These are phyloP conservation scores for Fusarium cicatricum DNA, from an alignment of 2,329 filamentous ascomycete genomes.

Conservation along the genomic window DNA sequence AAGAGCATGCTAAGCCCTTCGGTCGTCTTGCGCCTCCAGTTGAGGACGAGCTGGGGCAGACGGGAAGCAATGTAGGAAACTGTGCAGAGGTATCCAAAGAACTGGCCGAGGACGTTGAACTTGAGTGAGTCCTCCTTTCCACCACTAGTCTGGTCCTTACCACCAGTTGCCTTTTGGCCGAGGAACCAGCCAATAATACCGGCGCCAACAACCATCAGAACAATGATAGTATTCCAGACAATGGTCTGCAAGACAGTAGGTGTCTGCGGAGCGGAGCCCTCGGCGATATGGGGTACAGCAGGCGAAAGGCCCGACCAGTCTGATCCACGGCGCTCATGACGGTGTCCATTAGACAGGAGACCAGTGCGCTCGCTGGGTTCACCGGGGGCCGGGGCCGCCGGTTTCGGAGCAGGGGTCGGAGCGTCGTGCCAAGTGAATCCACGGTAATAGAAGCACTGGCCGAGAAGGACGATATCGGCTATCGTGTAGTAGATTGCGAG, in stretches of 20 bases:
- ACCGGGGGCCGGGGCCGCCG: constrained; percentile 44
- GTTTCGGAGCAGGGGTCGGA: constrained; percentile 53
- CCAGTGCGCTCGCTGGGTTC: constrained; percentile 61
- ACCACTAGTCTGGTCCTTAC: constrained; percentile 50
- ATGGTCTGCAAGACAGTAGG: constrained; percentile 65
- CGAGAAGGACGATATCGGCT: constrained; percentile 86
- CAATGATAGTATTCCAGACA: constrained; percentile 76
- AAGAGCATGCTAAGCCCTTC: constrained; percentile 94
- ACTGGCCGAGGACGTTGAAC: constrained; percentile 82
- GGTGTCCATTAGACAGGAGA: constrained; percentile 23
- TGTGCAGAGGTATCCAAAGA: constrained; percentile 94
- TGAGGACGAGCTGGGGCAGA: constrained; percentile 88
- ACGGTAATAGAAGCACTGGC: constrained; percentile 95
- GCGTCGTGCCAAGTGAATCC: constrained; percentile 76
- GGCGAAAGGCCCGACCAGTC: constrained; percentile 76
- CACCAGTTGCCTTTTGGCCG: constrained; percentile 50
- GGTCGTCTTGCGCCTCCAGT: constrained; percentile 90
- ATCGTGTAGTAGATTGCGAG: constrained; percentile 94
- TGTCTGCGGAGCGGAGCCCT: constrained; percentile 55
- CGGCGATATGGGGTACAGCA: constrained; percentile 76
- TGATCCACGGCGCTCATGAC: constrained; percentile 58
- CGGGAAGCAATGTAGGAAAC: constrained; percentile 88
- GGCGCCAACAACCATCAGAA: constrained; percentile 83
- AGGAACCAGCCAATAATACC: constrained; percentile 90
- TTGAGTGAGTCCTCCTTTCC: constrained; percentile 60